Evolutionary conservation across 768 basidiomycete species (phyloP), one percentile per base, ranked within the genome.

Genomic region (Mycena leptocephala): DNA sequence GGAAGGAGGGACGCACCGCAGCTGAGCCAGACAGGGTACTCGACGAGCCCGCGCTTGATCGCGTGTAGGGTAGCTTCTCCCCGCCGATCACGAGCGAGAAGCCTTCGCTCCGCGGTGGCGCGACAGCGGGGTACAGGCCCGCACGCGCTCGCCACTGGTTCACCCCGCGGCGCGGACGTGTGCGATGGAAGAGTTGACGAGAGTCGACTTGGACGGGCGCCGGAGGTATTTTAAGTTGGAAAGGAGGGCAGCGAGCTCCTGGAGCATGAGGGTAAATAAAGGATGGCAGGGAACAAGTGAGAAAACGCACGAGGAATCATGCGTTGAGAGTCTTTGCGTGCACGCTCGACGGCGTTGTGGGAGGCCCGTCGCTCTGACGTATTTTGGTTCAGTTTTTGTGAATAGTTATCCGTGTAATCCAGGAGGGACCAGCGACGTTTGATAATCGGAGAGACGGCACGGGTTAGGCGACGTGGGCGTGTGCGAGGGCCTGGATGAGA

Each of bases 11-110:
- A 89, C 93, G 81, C 83, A 97, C 96, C 97, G 77, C 95, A 92
- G 79, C 95, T 97, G 20, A 99, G 88, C 98, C 98, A 99, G 2
- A 95, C 95, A 0, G 98, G 98, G 81, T 99, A 99, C 81, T 99
- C 98, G 37, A 99, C 97, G 48, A 97, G 86, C 0, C 98, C 98
- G 6, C 97, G 93, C 85, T 99, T 99, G 86, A 99, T 99, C 87
- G 98, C 98, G 83, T 99, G 98, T 66, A 99, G 87, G 0, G 98
- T 98, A 2, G 90, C 66, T 89, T 83, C 69, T 90, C 89, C 51
- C 89, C 90, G 55, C 76, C 83, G 6, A 91, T 83, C 26, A 90
- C 85, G 84, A 89, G 87, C 51, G 86, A 80, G 82, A 92, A 90
- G 37, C 85, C 91, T 56, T 90, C 87, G 59, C 88, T 87, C 72